These are phyloP conservation scores for Rhizopogon vesiculosus DNA, from an alignment of 768 basidiomycete genomes.

Conservation along the genomic window DNA sequence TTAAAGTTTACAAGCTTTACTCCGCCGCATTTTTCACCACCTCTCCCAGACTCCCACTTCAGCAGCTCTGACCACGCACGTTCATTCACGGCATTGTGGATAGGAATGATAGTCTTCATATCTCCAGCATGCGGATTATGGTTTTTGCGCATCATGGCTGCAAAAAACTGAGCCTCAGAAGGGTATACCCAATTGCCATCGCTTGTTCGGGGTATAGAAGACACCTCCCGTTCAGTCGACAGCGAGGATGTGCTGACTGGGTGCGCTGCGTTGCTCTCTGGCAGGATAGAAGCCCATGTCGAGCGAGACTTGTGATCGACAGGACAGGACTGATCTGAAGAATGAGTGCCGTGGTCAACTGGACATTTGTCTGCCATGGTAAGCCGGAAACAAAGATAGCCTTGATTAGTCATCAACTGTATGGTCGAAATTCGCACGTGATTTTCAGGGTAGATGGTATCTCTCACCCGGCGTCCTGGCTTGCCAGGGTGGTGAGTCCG, in stretches of 20 bases:
- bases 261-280: conserved; percentile 6
- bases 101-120: conserved; percentile 95
- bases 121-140: conserved; percentile 83
- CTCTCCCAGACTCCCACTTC: conserved; percentile 78
- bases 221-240: conserved; percentile 72
- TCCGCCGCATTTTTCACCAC: conserved; percentile 79
- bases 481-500: no score
- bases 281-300: conserved; percentile 34
- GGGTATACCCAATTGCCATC: conserved; percentile 94
- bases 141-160: conserved; percentile 95
- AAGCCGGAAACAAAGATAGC: background rate
- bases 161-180: conserved; percentile 96
- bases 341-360: conserved; percentile 36
- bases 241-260: conserved; percentile 29
- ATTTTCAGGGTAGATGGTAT: background rate
- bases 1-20: conserved; percentile 86
- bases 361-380: conserved; percentile 40
- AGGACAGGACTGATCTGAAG: conserved; percentile 45
- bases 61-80: conserved; percentile 81
- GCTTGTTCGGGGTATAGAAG: conserved; percentile 77
- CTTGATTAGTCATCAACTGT: conserved; percentile 2
- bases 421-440: background rate
- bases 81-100: conserved; percentile 99
- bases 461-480: no score
- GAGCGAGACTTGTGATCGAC: conserved; percentile 56